phyloP scores from a whole-genome alignment of 2,329 filamentous ascomycete species.

The Harringtonia lauricola region DNA sequence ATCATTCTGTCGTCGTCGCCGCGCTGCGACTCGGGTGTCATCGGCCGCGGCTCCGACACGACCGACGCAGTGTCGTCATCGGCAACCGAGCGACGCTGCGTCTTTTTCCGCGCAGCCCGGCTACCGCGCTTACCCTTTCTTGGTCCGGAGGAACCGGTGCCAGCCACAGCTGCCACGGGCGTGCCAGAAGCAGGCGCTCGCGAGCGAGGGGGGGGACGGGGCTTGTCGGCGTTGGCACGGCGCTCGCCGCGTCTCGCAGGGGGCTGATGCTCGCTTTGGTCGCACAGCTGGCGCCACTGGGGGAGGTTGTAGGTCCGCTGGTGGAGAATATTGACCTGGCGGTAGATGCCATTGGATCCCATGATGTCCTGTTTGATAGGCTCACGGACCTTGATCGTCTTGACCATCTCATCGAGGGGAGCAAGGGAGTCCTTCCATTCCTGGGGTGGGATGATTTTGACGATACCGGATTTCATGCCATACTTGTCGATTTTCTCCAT shows the following conservation, averaged over 20 bases:
- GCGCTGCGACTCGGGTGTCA: constrained; percentile 44
- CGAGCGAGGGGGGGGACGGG: constrained; percentile 29
- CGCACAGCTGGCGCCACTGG: constrained; percentile 88
- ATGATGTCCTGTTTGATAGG: constrained; percentile 98
- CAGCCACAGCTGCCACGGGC: constrained; percentile 3
- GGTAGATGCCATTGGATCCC: constrained; percentile 88
- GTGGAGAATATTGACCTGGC: constrained; percentile 94
- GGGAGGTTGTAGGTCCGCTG: constrained; percentile 92
- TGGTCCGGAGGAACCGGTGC: neutral
- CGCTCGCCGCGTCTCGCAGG: constrained; percentile 81
- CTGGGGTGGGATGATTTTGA: constrained; percentile 86
- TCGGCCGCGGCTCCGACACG: constrained; percentile 36
- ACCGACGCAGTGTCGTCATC: constrained; percentile 27
- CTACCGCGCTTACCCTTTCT: constrained; percentile 16
- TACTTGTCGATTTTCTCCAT: constrained; percentile 81
- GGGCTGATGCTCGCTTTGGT: constrained; percentile 92
- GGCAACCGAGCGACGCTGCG: constrained; percentile 25
- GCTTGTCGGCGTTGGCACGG: constrained; percentile 48
- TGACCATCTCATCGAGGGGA: constrained; percentile 72
- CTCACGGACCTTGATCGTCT: constrained; percentile 86
- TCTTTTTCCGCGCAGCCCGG: constrained; percentile 21
- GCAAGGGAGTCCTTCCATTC: constrained; percentile 86
- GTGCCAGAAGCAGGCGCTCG: constrained; percentile 22
- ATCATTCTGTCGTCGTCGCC: constrained; percentile 11
- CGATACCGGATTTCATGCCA: constrained; percentile 94